Evolutionary conservation across 2,329 filamentous ascomycete species (phyloP), one percentile per base, ranked within the genome.

Genomic region (Colletotrichum liriopes): DNA sequence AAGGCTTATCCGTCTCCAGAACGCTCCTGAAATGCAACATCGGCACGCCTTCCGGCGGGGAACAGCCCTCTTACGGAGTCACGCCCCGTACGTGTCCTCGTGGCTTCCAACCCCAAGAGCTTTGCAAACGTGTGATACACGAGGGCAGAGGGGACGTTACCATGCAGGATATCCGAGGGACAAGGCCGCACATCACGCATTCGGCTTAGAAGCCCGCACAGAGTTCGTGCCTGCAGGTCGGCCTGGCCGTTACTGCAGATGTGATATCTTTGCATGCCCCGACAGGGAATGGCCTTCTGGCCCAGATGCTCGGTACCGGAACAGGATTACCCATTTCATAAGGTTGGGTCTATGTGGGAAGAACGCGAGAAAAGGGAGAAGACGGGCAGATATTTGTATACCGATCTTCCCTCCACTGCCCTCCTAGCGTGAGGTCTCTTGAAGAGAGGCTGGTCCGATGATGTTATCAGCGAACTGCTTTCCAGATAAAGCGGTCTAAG

Each of bases 11-110:
- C n/a, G 43, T 49, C 59, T 59, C 16, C 58, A 64, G 59, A 39
- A 41, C 37, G 45, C 65, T 64, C 69, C 69, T 72, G 65, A 67
- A 72, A 52, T 68, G 43, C 65, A 58, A 64, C 58, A 45, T 47
- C 43, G 65, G 45, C 52, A 64, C 12, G 39, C 39, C n/a, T 26
- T 54, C 59, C 56, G 47, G 56, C 35, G 26, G 47, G 64, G 43
- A 35, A 23, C 9, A 5, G 26, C 26, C n/a, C 51, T 60, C 41
- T 6, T 62, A 56, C 9, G n/a, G 32, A 51, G 60, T 39, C n/a
- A 11, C 2, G 8, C 58, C 68, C 55, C 41, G 32, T 67, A 43
- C 43, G 41, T 35, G 23, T 26, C 41, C 56, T 67, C 64, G 64
- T 62, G 68, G 56, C 26, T 67, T 29, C 23, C 56, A 8, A 39